Base-by-base conservation (phyloP, 345 rosid species). In the Sisymbrium irio region DNA sequence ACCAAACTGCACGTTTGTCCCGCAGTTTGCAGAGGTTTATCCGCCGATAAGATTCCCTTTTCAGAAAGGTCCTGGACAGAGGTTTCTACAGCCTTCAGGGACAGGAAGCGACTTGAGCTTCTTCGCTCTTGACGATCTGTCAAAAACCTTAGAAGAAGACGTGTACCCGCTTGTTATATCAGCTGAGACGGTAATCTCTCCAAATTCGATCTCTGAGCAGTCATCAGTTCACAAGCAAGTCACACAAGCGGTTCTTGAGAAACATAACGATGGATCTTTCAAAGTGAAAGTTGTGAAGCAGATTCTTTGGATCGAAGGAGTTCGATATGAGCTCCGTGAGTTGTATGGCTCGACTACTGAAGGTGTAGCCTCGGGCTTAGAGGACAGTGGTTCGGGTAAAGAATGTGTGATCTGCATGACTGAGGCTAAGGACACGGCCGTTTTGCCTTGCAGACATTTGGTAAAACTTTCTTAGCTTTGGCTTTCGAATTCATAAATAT, bases 401-500 rank as follows among this genome's bases (percentile, higher is more conserved):
- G 96, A 92, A 41, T 92, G 98, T 55, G 98, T 90, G 53, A 88
- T 92, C 73, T 92, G 98, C 87, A 84, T 92, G 98, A 86, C 89
- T 62, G 96, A 90, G 67, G 89, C 89, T 17, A 90, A 87, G 87
- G 96, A 90, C 78, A 92, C 96, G 0, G 96, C 96, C 9, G 86
- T 85, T 8, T 72, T 92, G 25, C 98, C 98, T 59, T 92, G 98
- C 78, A 82, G 98, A 41, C 98, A 92, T 81, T 82, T 92, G 96
- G 98, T 90, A 75, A 86, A 25, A 20, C 32, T 9, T 49, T 64
- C 46, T 75, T 28, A 20, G 11, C 65, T 22, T 44, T 42, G 15
- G 7, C 20, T 47, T 60, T 25, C 37, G 50, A 19, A 5, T 71
- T 47, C 60, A 15, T 22, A n/a, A n/a, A n/a, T n/a, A 3, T 30